Percentiles rank a stretch among this genome's conserved stretches.
Conservation (phyloP, 106 monocot genomes). For the Acanthochlamys bracteata region DNA sequence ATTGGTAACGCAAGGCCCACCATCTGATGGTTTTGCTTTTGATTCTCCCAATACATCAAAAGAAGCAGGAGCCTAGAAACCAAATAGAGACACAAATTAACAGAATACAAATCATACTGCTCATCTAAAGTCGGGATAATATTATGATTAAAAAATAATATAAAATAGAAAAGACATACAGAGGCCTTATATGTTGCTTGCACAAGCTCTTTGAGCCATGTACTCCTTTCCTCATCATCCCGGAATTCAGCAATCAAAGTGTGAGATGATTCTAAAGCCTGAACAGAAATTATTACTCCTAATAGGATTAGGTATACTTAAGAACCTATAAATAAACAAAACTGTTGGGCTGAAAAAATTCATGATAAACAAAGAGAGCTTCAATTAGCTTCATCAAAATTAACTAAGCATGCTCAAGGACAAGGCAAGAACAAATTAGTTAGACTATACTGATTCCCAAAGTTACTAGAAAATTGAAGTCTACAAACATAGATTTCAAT, state of each 20-base stretch:
- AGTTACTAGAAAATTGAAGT: too few species aligned
- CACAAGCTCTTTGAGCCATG: constrained; percentile 74
- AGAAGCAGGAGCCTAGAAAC: constrained; percentile 46
- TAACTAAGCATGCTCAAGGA: too few species aligned
- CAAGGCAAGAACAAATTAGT: too few species aligned
- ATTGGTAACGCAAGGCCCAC: constrained; percentile 18
- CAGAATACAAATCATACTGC: neutral
- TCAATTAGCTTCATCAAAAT: too few species aligned
- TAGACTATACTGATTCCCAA: too few species aligned
- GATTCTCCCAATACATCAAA: constrained; percentile 64
- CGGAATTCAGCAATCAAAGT: constrained; percentile 84
- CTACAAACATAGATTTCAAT: too few species aligned
- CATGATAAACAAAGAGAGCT: too few species aligned
- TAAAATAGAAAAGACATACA: constrained; percentile 22
- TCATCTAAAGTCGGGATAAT: too few species aligned
- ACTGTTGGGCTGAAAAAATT: neutral
- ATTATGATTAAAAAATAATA: constrained; percentile 6
- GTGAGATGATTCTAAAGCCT: constrained; percentile 86
- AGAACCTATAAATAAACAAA: too few species aligned
- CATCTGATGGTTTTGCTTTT: constrained; percentile 11
- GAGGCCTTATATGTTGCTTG: constrained; percentile 89
- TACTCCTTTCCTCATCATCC: constrained; percentile 52
- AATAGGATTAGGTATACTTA: too few species aligned
- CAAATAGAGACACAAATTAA: neutral
- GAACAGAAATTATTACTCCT: too few species aligned